Evolutionary conservation across 306 rosid genomes (phyloP).

Genomic region (Acacia melanoxylon): DNA sequence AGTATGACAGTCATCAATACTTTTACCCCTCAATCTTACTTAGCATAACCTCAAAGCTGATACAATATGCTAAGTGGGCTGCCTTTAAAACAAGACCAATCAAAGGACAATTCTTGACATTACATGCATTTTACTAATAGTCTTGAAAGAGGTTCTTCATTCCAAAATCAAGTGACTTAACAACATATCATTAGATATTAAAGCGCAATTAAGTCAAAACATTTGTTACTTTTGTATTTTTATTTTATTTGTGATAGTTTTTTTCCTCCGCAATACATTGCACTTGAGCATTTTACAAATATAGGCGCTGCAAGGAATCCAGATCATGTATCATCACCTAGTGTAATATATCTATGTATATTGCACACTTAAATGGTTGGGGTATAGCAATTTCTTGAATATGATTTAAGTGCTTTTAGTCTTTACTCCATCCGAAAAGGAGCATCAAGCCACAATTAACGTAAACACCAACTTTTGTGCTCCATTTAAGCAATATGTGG

Average conservation of each 20-base stretch:
- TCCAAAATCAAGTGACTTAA: neutral
- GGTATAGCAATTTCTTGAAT: neutral
- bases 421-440: neutral
- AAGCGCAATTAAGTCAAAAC: neutral
- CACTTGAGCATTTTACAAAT: neutral
- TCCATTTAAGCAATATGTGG: neutral
- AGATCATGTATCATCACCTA: neutral
- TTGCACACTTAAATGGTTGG: neutral
- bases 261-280: neutral
- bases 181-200: neutral
- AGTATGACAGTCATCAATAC: neutral
- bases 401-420: neutral
- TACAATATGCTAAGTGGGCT: neutral
- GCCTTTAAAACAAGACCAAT: neutral
- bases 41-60: conserved; percentile 12
- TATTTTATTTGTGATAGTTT: neutral
- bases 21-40: neutral
- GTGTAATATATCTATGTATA: neutral
- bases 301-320: neutral
- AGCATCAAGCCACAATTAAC: neutral
- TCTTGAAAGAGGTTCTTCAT: neutral
- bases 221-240: neutral
- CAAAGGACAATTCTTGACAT: neutral
- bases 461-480: neutral
- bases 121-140: neutral